phyloP scores from a whole-genome alignment of 2,329 filamentous ascomycete genomes.

The Neurospora sp. region DNA sequence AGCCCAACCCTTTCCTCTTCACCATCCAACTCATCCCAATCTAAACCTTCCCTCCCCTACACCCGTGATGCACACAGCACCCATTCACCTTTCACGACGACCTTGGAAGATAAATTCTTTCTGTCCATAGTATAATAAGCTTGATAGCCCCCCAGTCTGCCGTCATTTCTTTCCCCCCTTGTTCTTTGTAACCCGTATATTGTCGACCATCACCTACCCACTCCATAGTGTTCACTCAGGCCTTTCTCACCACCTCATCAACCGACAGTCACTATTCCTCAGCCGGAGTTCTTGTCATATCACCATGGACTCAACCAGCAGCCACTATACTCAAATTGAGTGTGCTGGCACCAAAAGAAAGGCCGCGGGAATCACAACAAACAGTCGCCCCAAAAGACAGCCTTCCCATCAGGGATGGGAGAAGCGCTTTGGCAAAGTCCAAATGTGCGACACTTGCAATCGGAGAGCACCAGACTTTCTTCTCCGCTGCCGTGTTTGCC shows the following conservation, averaged over 20 bases:
- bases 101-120: background rate
- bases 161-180: background rate
- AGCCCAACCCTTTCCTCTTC: background rate
- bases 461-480: constrained; percentile 9
- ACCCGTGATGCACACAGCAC: background rate
- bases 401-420: background rate
- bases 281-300: background rate
- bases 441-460: constrained; percentile 17
- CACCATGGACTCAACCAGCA: background rate
- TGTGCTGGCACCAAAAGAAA: background rate
- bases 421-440: constrained; percentile 7
- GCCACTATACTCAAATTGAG: background rate
- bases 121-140: background rate
- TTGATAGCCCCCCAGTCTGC: background rate
- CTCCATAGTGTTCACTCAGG: background rate
- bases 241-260: background rate
- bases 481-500: constrained; percentile 7
- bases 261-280: background rate
- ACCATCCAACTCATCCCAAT: background rate
- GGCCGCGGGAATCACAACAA: background rate
- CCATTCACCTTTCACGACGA: background rate
- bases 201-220: background rate
- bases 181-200: background rate
- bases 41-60: background rate
- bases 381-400: background rate